Evolutionary conservation across 352 stramenopile species (phyloP).

Genomic region (Hyaloperonospora brassicae): DNA sequence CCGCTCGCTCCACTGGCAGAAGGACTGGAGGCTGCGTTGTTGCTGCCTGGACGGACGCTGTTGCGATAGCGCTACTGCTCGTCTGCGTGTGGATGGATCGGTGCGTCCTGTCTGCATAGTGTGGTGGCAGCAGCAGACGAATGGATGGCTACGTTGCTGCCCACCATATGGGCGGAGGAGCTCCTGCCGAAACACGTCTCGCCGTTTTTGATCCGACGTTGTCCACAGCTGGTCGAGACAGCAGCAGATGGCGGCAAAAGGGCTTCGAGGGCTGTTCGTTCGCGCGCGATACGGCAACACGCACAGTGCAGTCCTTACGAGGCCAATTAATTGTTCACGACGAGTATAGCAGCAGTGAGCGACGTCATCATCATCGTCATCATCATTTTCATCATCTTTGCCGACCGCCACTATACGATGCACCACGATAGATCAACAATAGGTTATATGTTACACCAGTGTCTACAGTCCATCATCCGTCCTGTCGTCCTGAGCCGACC

Average conservation of each 20-base stretch:
- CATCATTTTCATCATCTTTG: too few species aligned
- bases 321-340: background rate
- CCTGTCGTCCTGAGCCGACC: slow-evolving; percentile 12
- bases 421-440: slow-evolving; percentile 21
- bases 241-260: slow-evolving; percentile 14
- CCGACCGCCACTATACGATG: background rate
- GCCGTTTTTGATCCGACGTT: slow-evolving; percentile 26
- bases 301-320: too few species aligned
- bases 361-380: background rate
- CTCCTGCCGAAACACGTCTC: slow-evolving; percentile 12
- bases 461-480: slow-evolving; percentile 24
- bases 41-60: too few species aligned
- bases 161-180: slow-evolving; percentile 18
- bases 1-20: too few species aligned
- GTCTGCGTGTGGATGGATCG: too few species aligned
- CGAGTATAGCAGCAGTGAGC: background rate
- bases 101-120: too few species aligned
- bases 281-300: slow-evolving; percentile 19
- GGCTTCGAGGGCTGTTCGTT: slow-evolving; percentile 14
- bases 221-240: slow-evolving; percentile 18
- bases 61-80: too few species aligned
- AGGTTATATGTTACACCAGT: slow-evolving; percentile 55
- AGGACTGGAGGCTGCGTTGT: too few species aligned
- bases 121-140: too few species aligned
- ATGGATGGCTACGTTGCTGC: slow-evolving; percentile 5